Percentiles rank a stretch among this genome's conserved stretches.
phyloP scores from a whole-genome alignment of 2,329 filamentous ascomycete species.

The Penicillium sp. region DNA sequence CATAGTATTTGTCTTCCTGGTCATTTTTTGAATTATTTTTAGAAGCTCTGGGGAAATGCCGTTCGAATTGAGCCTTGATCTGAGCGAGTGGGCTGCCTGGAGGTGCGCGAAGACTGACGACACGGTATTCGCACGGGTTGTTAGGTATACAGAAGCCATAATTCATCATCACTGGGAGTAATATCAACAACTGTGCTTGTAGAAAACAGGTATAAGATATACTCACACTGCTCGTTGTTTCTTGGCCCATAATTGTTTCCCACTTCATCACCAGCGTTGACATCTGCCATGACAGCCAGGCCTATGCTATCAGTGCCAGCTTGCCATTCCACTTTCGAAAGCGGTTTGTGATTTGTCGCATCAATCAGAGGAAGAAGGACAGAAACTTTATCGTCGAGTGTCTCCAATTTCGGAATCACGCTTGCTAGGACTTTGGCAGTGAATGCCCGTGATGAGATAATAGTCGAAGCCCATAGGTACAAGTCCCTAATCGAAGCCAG shows the following conservation, averaged over 20 bases:
- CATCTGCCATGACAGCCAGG: constrained; percentile 42
- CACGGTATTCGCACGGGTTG: constrained; percentile 43
- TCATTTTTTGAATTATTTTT: constrained; percentile 17
- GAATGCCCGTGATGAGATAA: constrained; percentile 43
- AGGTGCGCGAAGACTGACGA: constrained; percentile 37
- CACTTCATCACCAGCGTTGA: constrained; percentile 51
- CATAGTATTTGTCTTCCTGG: constrained; percentile 37
- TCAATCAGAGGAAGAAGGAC: constrained; percentile 68
- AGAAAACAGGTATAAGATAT: background rate
- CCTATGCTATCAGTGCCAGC: constrained; percentile 36
- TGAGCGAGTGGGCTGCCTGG: constrained; percentile 35
- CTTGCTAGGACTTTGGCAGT: constrained; percentile 41
- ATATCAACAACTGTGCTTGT: background rate
- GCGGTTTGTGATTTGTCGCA: constrained; percentile 66
- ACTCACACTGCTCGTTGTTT: constrained; percentile 63
- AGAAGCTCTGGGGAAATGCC: constrained; percentile 28
- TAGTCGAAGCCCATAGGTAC: constrained; percentile 45
- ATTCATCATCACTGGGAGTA: constrained; percentile 38
- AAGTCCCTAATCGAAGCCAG: constrained; percentile 32
- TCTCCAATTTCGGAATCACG: constrained; percentile 32
- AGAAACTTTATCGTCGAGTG: constrained; percentile 56
- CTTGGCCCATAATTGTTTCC: constrained; percentile 74
- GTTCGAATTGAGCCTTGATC: constrained; percentile 31
- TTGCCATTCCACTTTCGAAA: constrained; percentile 58
- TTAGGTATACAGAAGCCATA: constrained; percentile 44